Percentiles rank a stretch among this genome's conserved stretches.
Conservation (phyloP, 805 yeast genomes). For the Yarrowia alimentaria region DNA sequence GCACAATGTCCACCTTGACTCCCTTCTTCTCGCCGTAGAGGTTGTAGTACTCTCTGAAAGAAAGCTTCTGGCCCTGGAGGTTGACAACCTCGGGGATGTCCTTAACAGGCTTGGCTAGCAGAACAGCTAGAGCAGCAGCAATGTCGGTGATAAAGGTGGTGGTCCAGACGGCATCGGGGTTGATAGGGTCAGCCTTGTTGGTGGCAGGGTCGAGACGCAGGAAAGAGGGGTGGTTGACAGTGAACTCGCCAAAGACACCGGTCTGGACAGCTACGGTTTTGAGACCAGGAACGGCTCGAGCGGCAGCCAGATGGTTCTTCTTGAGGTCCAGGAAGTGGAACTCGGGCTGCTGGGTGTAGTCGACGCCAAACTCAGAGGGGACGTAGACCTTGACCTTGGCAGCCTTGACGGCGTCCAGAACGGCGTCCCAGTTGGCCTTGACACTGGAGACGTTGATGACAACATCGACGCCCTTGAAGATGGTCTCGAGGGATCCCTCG, state of each 20-base stretch:
- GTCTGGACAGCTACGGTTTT: constrained; percentile 33
- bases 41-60: constrained; percentile 30
- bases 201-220: constrained; percentile 2
- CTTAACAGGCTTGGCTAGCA: constrained; percentile 31
- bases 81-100: constrained; percentile 33
- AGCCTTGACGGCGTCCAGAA: constrained; percentile 46
- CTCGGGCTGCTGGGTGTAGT: constrained; percentile 33
- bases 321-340: constrained; percentile 28
- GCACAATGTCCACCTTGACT: constrained; percentile 30
- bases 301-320: constrained; percentile 29
- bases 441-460: constrained; percentile 48
- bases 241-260: constrained; percentile 33
- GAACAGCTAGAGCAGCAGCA: constrained; percentile 35
- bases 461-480: constrained; percentile 51
- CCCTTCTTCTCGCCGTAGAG: constrained; percentile 33
- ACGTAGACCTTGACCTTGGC: constrained; percentile 52
- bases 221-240: constrained; percentile 16
- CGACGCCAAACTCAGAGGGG: constrained; percentile 62
- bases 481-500: constrained; percentile 30
- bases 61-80: constrained; percentile 30
- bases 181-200: constrained; percentile 29
- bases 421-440: constrained; percentile 39
- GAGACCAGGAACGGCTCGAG: constrained; percentile 33
- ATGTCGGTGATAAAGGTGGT: constrained; percentile 34
- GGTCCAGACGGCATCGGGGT: constrained; percentile 29